Evolutionary conservation across 306 rosid species (phyloP), one percentile per base, ranked within the genome.

Genomic region (Medicago ruthenica): DNA sequence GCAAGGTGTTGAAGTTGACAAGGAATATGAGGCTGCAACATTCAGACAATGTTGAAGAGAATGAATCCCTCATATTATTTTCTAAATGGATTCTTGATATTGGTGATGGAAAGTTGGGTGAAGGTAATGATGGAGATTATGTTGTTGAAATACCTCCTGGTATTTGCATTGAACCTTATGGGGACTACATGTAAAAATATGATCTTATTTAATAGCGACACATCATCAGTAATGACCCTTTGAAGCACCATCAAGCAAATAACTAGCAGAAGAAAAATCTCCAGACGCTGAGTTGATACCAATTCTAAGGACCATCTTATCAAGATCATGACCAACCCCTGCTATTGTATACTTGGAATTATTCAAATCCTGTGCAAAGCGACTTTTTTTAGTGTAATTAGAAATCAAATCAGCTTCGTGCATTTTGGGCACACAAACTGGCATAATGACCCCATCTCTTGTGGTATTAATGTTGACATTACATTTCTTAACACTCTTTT

Each of bases 291-390:
- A 4, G 24, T 72, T 79, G 8, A 93, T 91, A 58, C 76, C 83
- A 73, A 91, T n/a, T 57, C 88, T 83, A 22, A 89, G 77, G 62
- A 91, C 86, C 86, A 88, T 82, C 96, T 96, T 91, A 16, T 93
- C 87, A 21, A 87, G 70, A 53, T 93, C 88, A 1, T 81, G 66
- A 12, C 90, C 96, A 51, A 88, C 18, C 1, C 98, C 98, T 3
- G 84, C 97, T 14, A 86, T 87, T 0, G 84, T 76, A 67, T 76
- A 91, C 76, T 79, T 88, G 0, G 97, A 87, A 73, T 76, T 70
- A 11, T 91, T 91, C 9, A 91, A 66, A 55, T 85, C 87, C 78
- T 66, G 85, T 0, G 88, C 76, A 50, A 65, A 87, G 8, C 18
- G 76, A 69, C 67, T 22, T 0, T 75, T 22, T 7, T 71, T 50